phyloP scores from a whole-genome alignment of 2,329 filamentous ascomycete genomes.

The Septoria petroselini region DNA sequence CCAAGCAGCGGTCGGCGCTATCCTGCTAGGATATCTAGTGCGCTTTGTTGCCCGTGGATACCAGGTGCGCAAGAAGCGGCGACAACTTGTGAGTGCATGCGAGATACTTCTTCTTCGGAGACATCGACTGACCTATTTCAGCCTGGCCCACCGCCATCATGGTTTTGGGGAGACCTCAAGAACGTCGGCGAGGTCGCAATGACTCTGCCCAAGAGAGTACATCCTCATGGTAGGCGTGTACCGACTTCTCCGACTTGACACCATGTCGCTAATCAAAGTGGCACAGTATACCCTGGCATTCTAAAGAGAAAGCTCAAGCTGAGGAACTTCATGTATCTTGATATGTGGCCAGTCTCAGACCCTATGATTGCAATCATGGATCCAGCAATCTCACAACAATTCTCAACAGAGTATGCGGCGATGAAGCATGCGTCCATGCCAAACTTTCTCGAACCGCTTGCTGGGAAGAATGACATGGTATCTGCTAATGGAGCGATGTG shows the following conservation, averaged over 20 bases:
- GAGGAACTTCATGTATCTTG: constrained; percentile 24
- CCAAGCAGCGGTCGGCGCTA: constrained; percentile 1
- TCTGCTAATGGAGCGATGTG: constrained; percentile 40
- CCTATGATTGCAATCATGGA: constrained; percentile 25
- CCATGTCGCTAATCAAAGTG: background rate
- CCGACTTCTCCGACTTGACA: background rate
- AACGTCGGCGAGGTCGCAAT: constrained; percentile 20
- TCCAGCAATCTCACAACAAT: constrained; percentile 24
- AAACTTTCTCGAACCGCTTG: constrained; percentile 21
- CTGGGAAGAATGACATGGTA: constrained; percentile 32
- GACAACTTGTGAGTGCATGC: background rate
- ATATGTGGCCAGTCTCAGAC: constrained; percentile 27
- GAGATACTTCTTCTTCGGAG: background rate
- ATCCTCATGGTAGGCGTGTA: constrained; percentile 14
- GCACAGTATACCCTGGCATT: constrained; percentile 14
- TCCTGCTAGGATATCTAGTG: constrained; percentile 3
- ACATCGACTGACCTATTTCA: background rate
- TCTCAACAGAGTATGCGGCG: constrained; percentile 19
- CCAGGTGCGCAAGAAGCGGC: constrained; percentile 7
- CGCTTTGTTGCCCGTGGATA: constrained; percentile 9
- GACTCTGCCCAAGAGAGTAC: constrained; percentile 5
- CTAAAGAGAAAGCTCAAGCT: constrained; percentile 26
- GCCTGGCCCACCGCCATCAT: constrained; percentile 27
- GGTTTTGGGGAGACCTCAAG: constrained; percentile 24
- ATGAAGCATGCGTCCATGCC: constrained; percentile 18